Evolutionary conservation across 73 alveolate species (phyloP).

Genomic region (Paramecium octaurelia): DNA sequence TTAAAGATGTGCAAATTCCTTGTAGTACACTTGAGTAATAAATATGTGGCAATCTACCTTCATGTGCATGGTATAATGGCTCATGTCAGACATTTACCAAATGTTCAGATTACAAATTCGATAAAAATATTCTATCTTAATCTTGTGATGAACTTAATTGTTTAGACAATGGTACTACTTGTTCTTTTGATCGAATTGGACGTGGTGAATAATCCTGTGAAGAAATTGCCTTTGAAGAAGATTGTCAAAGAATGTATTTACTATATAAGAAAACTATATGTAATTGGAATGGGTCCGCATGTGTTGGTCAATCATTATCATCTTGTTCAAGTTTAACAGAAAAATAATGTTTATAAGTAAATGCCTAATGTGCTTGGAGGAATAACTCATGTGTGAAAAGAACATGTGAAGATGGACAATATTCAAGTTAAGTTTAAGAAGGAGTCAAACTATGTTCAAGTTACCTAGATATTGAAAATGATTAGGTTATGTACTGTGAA

Average conservation of each 20-base stretch:
- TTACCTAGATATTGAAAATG: not conserved
- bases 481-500: not conserved
- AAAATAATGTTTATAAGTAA: not conserved
- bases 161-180: not conserved
- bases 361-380: not conserved
- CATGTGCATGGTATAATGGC: not conserved
- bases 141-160: not conserved
- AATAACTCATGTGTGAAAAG: not conserved
- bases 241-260: not conserved
- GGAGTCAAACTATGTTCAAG: not conserved
- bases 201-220: not conserved
- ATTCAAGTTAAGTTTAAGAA: not conserved
- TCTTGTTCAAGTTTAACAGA: not conserved
- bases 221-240: not conserved
- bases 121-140: not conserved
- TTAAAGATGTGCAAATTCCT: not conserved
- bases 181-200: not conserved
- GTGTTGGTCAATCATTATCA: not conserved
- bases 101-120: not conserved
- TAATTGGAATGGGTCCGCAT: not conserved
- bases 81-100: not conserved
- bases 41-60: not conserved
- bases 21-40: not conserved
- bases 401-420: not conserved
- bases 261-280: not conserved